A percentile compares a stretch with the other conserved stretches of the same genome.
phyloP scores from a whole-genome alignment of 805 yeast species.

The Diddensiella santjacobensis region DNA sequence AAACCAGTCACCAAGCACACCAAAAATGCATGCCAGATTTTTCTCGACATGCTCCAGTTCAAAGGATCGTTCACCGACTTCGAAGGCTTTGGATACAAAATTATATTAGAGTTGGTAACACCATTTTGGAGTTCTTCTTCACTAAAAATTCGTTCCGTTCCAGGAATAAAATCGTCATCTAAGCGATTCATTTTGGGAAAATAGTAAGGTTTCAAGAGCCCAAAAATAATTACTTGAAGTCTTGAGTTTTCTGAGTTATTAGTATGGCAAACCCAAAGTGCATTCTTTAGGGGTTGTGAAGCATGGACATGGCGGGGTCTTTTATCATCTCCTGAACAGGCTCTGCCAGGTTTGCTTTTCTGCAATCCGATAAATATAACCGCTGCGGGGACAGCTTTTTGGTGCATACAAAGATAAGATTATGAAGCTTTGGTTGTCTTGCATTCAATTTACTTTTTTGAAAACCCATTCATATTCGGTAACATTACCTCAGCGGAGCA shows the following conservation, averaged over 20 bases:
- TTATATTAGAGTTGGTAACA: constrained; percentile 37
- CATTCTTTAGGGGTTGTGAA: not conserved
- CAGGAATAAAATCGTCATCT: constrained; percentile 24
- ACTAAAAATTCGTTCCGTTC: constrained; percentile 20
- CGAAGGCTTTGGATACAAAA: constrained; percentile 63
- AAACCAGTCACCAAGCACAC: constrained; percentile 43
- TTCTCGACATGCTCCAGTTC: constrained; percentile 53
- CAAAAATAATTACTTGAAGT: not conserved
- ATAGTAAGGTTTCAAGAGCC: too few relatives aligned
- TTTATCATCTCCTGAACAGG: not conserved
- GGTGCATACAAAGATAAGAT: not conserved
- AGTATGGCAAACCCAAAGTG: not conserved
- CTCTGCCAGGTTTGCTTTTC: not conserved
- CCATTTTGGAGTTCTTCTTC: constrained; percentile 7
- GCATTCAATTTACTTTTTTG: too few relatives aligned
- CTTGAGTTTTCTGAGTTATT: not conserved
- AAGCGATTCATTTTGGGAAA: not conserved
- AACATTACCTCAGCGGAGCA: not conserved
- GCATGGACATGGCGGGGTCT: not conserved
- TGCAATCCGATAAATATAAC: not conserved
- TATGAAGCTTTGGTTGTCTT: too few relatives aligned
- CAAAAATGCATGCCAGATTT: constrained; percentile 41
- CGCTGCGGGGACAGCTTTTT: not conserved
- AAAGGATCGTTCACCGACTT: constrained; percentile 67
- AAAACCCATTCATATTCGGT: not conserved